A percentile compares a stretch with the other conserved stretches of the same genome.
These are phyloP conservation scores for Condylostoma magnum DNA, from an alignment of 169 alveolate genomes.

Conservation along the genomic window DNA sequence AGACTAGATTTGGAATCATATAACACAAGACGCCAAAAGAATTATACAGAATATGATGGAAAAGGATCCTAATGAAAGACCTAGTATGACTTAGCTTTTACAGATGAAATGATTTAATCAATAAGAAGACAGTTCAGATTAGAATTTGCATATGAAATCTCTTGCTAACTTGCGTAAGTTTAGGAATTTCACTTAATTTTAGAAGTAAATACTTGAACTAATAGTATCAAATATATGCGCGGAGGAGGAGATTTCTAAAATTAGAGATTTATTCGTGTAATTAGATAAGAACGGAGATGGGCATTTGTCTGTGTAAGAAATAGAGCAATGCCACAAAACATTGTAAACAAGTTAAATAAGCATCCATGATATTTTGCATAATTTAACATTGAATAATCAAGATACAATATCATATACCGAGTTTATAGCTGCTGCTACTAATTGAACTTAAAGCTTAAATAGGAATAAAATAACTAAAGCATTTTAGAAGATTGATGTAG, in stretches of 20 bases:
- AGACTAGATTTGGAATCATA: conserved; percentile 20
- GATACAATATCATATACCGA: background rate
- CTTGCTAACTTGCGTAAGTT: conserved; percentile 21
- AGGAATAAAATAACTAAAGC: background rate
- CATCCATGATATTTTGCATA: background rate
- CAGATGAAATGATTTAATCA: conserved; percentile 29
- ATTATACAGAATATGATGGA: conserved; percentile 17
- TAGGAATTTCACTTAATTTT: conserved; percentile 9
- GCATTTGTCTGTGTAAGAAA: conserved; percentile 22
- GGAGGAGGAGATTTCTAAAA: background rate
- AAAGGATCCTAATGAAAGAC: conserved; percentile 27
- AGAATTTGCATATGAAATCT: background rate
- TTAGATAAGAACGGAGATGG: conserved; percentile 40
- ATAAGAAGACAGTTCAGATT: background rate
- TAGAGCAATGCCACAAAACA: background rate
- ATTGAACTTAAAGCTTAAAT: background rate
- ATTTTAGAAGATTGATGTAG: background rate
- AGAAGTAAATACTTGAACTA: conserved; percentile 20
- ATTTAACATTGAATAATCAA: background rate
- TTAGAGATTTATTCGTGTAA: conserved; percentile 15
- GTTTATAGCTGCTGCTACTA: background rate
- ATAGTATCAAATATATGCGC: conserved; percentile 30
- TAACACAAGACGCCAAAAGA: conserved; percentile 32
- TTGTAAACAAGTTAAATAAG: background rate
- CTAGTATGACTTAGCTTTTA: conserved; percentile 19